Base-by-base conservation (phyloP, 2,329 filamentous ascomycete species). In the Epichloe uncinata region DNA sequence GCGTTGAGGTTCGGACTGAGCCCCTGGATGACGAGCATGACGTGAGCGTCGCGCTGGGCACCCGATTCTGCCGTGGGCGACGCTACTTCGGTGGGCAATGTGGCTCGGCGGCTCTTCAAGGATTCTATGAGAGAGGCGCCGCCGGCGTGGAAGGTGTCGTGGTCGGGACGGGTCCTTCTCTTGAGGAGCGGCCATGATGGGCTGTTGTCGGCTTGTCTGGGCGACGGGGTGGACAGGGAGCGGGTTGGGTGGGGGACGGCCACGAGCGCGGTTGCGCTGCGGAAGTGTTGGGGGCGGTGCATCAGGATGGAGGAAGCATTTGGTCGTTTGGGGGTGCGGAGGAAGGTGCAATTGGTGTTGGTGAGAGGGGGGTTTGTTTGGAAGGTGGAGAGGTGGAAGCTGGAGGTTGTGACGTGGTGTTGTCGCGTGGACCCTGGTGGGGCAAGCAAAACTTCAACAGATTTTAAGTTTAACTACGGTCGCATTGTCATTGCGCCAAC, bases 1-100 rank as follows among this genome's bases (percentile, higher is more conserved):
- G 82, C 77, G 18, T 72, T 70, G 42, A 90, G 72, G 18, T 76
- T 73, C 50, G 73, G 73, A 57, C 77, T 79, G 5, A 78, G 73
- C 38, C 78, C 75, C 18, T 70, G 70, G 37, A 89, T 65, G 41
- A 82, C 69, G 40, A 90, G 70, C 57, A 73, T 70, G 52, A 56
- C 42, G 20, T 49, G 53, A 20, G 48, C 18, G 45, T 51, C 52
- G 16, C 45, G 38, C 33, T 44, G 38, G 26, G 15, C 20, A 30
- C 7, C 16, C 4, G 30, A 9, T 3, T 13, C 36, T 3, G 16
- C 20, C 12, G 37, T 16, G 3, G 42, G 34, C 18, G 47, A 16
- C 5, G 36, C 6, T 22, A 36, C 9, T 22, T 36, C 41, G 2
- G 37, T 22, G 12, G 22, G 3, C 16, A 30, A 7, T 13, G 34